Conservation (phyloP, 1,284 basidiomycete species). For the Porogramme epimiltina region DNA sequence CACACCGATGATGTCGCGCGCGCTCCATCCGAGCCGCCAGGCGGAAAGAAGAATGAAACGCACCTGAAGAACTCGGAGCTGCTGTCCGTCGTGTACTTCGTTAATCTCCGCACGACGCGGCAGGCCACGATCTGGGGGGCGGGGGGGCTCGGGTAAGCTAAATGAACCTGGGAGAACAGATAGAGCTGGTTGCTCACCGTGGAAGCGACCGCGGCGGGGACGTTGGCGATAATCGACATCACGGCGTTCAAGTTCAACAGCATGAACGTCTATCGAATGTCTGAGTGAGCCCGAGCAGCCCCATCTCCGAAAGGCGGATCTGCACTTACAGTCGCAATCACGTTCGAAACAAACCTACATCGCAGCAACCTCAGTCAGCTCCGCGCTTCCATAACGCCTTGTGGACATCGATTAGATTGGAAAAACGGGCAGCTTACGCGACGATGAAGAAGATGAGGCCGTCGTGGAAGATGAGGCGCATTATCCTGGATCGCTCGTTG, state of each 20-base stretch:
- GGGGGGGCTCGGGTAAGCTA: too few species aligned
- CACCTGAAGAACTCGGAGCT: conserved; percentile 56
- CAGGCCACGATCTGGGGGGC: conserved; percentile 64
- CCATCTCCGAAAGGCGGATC: too few species aligned
- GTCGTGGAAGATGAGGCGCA: conserved; percentile 67
- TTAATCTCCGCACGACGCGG: conserved; percentile 66
- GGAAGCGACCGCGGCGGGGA: conserved; percentile 68
- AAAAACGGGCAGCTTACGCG: conserved; percentile 47
- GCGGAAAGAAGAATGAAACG: too few species aligned
- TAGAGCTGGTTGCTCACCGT: conserved; percentile 48
- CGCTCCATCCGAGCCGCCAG: conserved; percentile 2
- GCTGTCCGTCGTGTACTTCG: conserved; percentile 51
- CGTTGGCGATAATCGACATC: conserved; percentile 76
- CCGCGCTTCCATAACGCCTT: too few species aligned
- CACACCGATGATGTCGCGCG: neutral
- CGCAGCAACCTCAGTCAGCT: neutral
- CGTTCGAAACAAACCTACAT: conserved; percentile 62
- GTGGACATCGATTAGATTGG: too few species aligned
- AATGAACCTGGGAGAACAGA: too few species aligned
- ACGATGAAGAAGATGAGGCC: conserved; percentile 75
- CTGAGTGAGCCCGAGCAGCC: too few species aligned
- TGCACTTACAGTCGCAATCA: conserved; percentile 64
- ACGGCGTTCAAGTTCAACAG: conserved; percentile 69
- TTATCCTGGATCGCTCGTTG: conserved; percentile 51
- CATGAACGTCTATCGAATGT: conserved; percentile 59